phyloP scores from a whole-genome alignment of 495 filamentous ascomycete species.

The Xylaria scruposa region DNA sequence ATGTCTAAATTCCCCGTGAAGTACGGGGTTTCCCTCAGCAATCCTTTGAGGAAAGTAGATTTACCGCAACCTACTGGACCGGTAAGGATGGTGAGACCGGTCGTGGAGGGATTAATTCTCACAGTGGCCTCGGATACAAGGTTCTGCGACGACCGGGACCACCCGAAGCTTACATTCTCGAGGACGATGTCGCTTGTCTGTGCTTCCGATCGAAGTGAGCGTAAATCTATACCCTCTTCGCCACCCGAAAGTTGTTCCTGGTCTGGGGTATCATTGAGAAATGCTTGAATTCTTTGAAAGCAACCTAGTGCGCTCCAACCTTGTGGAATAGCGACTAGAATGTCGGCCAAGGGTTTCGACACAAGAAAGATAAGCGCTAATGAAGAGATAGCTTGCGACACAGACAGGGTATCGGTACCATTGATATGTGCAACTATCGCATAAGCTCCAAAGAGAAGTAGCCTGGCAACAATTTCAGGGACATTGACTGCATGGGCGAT shows the following conservation, averaged over 20 bases:
- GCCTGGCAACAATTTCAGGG: slow-evolving; percentile 32
- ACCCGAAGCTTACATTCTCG: slow-evolving; percentile 17
- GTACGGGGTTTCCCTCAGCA: slow-evolving; percentile 41
- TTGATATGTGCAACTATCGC: slow-evolving; percentile 34
- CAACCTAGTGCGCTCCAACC: slow-evolving; percentile 18
- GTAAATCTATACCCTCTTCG: not conserved
- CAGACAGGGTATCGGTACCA: slow-evolving; percentile 27
- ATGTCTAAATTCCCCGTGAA: not conserved
- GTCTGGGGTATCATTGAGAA: slow-evolving; percentile 3
- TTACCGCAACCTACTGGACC: slow-evolving; percentile 45
- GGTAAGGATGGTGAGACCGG: slow-evolving; percentile 32
- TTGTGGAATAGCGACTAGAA: slow-evolving; percentile 13
- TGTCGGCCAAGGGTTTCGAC: slow-evolving; percentile 16
- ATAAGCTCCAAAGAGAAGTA: slow-evolving; percentile 37
- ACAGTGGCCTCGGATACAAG: slow-evolving; percentile 11
- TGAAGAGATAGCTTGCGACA: slow-evolving; percentile 32
- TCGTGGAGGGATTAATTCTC: slow-evolving; percentile 1
- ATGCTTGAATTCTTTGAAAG: slow-evolving; percentile 24
- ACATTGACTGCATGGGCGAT: slow-evolving; percentile 21
- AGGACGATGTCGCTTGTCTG: not conserved
- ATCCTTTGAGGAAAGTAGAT: slow-evolving; percentile 41
- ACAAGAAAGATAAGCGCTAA: slow-evolving; percentile 28
- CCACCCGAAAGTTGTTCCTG: not conserved
- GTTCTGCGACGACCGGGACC: slow-evolving; percentile 12
- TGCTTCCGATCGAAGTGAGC: not conserved